These are phyloP conservation scores for Tricholoma hemisulphureum DNA, from an alignment of 768 basidiomycete species.

Conservation along the genomic window DNA sequence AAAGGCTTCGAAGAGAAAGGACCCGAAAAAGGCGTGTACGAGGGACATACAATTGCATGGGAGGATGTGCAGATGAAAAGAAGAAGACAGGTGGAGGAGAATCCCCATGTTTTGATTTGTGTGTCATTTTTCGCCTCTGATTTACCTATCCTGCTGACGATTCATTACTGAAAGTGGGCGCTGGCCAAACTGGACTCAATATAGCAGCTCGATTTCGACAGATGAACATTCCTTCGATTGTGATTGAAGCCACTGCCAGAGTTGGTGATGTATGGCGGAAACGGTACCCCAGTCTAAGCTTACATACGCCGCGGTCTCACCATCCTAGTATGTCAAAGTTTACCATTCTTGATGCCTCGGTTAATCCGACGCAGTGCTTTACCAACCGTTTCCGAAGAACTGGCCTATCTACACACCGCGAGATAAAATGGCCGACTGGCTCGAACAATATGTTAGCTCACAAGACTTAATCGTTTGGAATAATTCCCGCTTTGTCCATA, in stretches of 20 bases:
- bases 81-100: slow-evolving; percentile 33
- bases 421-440: slow-evolving; percentile 44
- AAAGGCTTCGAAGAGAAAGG: slow-evolving; percentile 35
- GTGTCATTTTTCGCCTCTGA: slow-evolving; percentile 9
- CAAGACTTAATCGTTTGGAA: slow-evolving; percentile 48
- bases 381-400: slow-evolving; percentile 36
- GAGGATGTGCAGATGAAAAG: slow-evolving; percentile 32
- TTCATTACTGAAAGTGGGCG: slow-evolving; percentile 52
- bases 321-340: slow-evolving; percentile 9
- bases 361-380: slow-evolving; percentile 32
- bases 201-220: slow-evolving; percentile 59
- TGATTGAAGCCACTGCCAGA: slow-evolving; percentile 55
- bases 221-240: slow-evolving; percentile 49
- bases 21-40: slow-evolving; percentile 32
- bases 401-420: slow-evolving; percentile 43
- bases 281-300: slow-evolving; percentile 43
- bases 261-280: slow-evolving; percentile 64
- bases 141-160: background rate
- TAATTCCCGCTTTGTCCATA: slow-evolving; percentile 28
- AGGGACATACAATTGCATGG: slow-evolving; percentile 35
- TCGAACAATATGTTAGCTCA: slow-evolving; percentile 39
- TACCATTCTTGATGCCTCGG: background rate
- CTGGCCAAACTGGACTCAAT: slow-evolving; percentile 60
- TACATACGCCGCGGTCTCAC: slow-evolving; percentile 36
- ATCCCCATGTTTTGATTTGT: slow-evolving; percentile 42